These are phyloP conservation scores for Lyophyllum decastes DNA, from an alignment of 768 basidiomycete species.

Conservation along the genomic window DNA sequence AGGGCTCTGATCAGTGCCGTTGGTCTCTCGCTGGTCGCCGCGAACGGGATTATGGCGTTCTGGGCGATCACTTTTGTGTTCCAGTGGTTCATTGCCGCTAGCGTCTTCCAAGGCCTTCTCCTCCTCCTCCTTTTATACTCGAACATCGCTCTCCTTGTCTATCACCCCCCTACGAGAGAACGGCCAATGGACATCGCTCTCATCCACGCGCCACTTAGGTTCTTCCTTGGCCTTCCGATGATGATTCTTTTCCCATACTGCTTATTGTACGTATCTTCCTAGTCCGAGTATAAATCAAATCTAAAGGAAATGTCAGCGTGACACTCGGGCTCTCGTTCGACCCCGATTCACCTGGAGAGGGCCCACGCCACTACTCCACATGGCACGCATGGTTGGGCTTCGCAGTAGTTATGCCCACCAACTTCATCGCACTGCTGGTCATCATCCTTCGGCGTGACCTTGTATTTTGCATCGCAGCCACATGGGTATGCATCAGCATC, in stretches of 20 bases:
- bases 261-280: slow-evolving; percentile 49
- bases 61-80: slow-evolving; percentile 84
- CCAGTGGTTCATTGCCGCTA: slow-evolving; percentile 74
- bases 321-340: slow-evolving; percentile 65
- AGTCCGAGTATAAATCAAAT: background rate
- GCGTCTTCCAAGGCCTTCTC: slow-evolving; percentile 71
- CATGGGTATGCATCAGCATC: slow-evolving; percentile 71
- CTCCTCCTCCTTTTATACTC: slow-evolving; percentile 75
- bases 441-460: slow-evolving; percentile 62
- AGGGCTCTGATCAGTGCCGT: slow-evolving; percentile 74
- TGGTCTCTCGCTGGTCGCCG: slow-evolving; percentile 72
- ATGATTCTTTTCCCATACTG: slow-evolving; percentile 57
- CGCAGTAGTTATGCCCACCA: slow-evolving; percentile 63
- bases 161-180: slow-evolving; percentile 58
- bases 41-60: slow-evolving; percentile 78
- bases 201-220: slow-evolving; percentile 85
- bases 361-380: slow-evolving; percentile 51
- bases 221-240: slow-evolving; percentile 60
- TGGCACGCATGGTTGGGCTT: slow-evolving; percentile 76
- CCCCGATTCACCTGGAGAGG: slow-evolving; percentile 40
- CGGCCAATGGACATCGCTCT: slow-evolving; percentile 78
- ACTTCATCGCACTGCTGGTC: slow-evolving; percentile 57
- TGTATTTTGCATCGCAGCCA: slow-evolving; percentile 74
- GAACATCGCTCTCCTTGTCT: slow-evolving; percentile 74
- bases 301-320: slow-evolving; percentile 43